Evolutionary conservation across 129 eudicot genomes (phyloP).

Genomic region (Pittosporum tobira): DNA sequence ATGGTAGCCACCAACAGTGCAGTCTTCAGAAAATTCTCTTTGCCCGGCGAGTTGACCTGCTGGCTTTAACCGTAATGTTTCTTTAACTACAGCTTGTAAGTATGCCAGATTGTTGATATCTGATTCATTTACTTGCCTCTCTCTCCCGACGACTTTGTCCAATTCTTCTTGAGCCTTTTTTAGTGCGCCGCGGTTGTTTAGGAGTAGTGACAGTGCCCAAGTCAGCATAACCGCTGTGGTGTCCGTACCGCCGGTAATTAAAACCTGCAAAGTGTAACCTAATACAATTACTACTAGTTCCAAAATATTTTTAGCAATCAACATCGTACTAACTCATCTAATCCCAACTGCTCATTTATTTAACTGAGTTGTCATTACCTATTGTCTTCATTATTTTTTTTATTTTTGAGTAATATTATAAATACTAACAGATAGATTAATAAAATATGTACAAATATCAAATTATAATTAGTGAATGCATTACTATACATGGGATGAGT

Average conservation of each 20-base stretch:
- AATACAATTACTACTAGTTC: too few species aligned
- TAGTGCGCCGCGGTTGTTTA: conserved; percentile 14
- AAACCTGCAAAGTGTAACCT: background rate
- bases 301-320: too few species aligned
- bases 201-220: conserved; percentile 14
- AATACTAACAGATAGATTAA: too few species aligned
- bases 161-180: conserved; percentile 15
- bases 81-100: conserved; percentile 19
- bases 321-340: background rate
- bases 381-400: background rate
- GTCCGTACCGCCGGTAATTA: background rate
- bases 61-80: conserved; percentile 8
- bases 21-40: conserved; percentile 10
- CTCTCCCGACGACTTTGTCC: conserved; percentile 4
- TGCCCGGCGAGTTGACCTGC: conserved; percentile 2
- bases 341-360: too few species aligned
- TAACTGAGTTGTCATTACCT: too few species aligned
- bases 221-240: conserved; percentile 6
- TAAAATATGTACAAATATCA: too few species aligned
- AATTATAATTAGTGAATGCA: too few species aligned
- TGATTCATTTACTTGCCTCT: conserved; percentile 11
- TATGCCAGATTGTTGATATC: conserved; percentile 7
- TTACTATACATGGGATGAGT: too few species aligned
- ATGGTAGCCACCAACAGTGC: conserved; percentile 5
- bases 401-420: too few species aligned